A percentile compares a stretch with the other conserved stretches of the same genome.
Evolutionary conservation across 2,329 filamentous ascomycete genomes (phyloP).

Genomic region (Venturia oleaginea): DNA sequence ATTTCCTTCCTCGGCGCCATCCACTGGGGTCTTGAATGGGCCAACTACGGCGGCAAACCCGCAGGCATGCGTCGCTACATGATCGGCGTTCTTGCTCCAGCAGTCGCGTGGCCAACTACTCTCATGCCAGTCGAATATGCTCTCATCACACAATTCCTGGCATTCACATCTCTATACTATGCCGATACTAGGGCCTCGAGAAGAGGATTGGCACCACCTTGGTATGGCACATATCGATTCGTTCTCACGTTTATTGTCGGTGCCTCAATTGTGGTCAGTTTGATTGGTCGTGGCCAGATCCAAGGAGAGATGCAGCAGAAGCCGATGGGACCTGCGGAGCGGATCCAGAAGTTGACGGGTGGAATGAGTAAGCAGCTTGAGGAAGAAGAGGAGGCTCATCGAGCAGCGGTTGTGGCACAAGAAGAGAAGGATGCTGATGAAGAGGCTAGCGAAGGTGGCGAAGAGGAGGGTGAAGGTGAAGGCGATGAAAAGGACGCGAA

Average conservation of each 20-base stretch:
- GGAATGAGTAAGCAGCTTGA: conserved; percentile 21
- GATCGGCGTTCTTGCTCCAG: conserved; percentile 70
- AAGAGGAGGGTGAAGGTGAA: conserved; percentile 4
- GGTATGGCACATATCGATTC: conserved; percentile 88
- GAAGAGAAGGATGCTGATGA: conserved; percentile 4
- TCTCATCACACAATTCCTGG: conserved; percentile 73
- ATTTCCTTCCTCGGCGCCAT: conserved; percentile 90
- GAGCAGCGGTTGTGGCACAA: background rate
- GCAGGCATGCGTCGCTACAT: conserved; percentile 73
- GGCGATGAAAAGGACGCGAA: background rate
- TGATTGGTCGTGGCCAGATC: conserved; percentile 77
- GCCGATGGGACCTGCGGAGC: conserved; percentile 7
- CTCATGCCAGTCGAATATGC: conserved; percentile 78
- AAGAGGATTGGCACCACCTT: conserved; percentile 69
- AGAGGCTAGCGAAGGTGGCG: background rate
- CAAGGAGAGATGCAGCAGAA: conserved; percentile 39
- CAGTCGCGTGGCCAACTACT: conserved; percentile 82
- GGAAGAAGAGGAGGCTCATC: conserved; percentile 23
- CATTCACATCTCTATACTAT: conserved; percentile 81
- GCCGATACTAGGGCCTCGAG: conserved; percentile 65
- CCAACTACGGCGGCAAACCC: conserved; percentile 49
- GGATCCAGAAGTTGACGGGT: conserved; percentile 14
- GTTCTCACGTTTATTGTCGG: conserved; percentile 87
- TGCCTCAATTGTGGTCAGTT: conserved; percentile 65
- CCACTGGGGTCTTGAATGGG: conserved; percentile 88